Base-by-base conservation (phyloP, 257 asterid genomes). In the Craterostigma plantagineum region DNA sequence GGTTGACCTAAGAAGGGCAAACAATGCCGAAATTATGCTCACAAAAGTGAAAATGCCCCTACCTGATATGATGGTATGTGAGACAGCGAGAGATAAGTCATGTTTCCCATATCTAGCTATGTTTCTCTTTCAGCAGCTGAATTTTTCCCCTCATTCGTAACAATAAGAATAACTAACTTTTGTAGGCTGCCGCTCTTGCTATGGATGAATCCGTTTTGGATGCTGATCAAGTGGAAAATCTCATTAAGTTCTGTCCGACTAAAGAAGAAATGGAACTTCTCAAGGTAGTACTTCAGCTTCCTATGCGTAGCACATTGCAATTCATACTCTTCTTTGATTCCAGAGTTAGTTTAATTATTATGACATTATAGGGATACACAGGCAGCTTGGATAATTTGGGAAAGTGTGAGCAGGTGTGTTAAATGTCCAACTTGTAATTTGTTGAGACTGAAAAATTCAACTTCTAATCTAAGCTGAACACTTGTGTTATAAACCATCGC, bases 41-140 rank as follows among this genome's bases (percentile, higher is more conserved):
- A 75, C 99, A 16, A 90, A 90, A 65, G 99, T 90, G 65, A 90
- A 90, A 71, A 90, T 90, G 91, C 99, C 99, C 51, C 91, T 90
- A 60, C 93, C 95, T 45, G 95, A 90, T 58, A 83, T 90, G 94
- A 77, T 83, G 99, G 99, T 87, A 69, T 69, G 79, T 61, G 43
- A 27, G 12, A 11, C 3, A 12, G 4, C 37, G 11, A 16, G 10
- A 9, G 14, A 9, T 14, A 14, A 4, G 1, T 43, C 10, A 30
- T n/a, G n/a, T n/a, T 4, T 16, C 5, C 10, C 9, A n/a, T 5
- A 11, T 16, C 12, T 30, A 14, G 40, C 8, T 41, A 11, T 41
- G 13, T 8, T 12, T 11, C 12, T 1, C 7, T 11, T 11, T 16
- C 4, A 1, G 9, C 13, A 8, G 4, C 3, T 10, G 9, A 5